Percentiles rank a stretch among this genome's conserved stretches.
These are phyloP conservation scores for Kazachstania taianensis DNA, from an alignment of 805 yeast species.

Conservation along the genomic window DNA sequence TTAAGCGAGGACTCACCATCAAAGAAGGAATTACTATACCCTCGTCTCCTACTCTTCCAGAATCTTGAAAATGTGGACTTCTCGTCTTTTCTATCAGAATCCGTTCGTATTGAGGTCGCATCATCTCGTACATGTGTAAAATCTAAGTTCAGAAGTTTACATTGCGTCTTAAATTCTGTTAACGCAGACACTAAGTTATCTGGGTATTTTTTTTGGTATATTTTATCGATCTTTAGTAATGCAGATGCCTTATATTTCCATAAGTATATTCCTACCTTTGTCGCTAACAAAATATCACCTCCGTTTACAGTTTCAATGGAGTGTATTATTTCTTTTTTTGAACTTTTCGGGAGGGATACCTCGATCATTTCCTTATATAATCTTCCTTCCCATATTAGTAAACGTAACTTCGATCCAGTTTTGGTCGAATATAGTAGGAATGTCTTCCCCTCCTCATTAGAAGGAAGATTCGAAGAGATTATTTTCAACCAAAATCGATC, in stretches of 20 bases:
- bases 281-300: conserved; percentile 15
- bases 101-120: conserved; percentile 6
- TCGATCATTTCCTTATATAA: conserved; percentile 20
- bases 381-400: conserved; percentile 25
- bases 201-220: conserved; percentile 16
- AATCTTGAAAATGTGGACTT: conserved; percentile 15
- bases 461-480: neutral
- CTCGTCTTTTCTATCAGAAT: conserved; percentile 8
- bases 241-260: conserved; percentile 14
- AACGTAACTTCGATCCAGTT: conserved; percentile 11
- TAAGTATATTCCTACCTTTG: conserved; percentile 16
- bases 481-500: conserved; percentile 20
- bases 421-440: conserved; percentile 1
- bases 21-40: conserved; percentile 1
- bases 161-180: conserved; percentile 8
- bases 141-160: neutral
- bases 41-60: conserved; percentile 11
- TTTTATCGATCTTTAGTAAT: conserved; percentile 15
- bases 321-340: conserved; percentile 8
- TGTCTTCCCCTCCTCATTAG: conserved; percentile 3
- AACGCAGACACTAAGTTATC: conserved; percentile 13
- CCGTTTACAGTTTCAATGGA: conserved; percentile 12
- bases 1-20: neutral
- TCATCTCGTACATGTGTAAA: conserved; percentile 3
- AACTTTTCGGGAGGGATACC: conserved; percentile 5